These are phyloP conservation scores for Botrytis sinoallii DNA, from an alignment of 2,329 filamentous ascomycete species.

Conservation along the genomic window DNA sequence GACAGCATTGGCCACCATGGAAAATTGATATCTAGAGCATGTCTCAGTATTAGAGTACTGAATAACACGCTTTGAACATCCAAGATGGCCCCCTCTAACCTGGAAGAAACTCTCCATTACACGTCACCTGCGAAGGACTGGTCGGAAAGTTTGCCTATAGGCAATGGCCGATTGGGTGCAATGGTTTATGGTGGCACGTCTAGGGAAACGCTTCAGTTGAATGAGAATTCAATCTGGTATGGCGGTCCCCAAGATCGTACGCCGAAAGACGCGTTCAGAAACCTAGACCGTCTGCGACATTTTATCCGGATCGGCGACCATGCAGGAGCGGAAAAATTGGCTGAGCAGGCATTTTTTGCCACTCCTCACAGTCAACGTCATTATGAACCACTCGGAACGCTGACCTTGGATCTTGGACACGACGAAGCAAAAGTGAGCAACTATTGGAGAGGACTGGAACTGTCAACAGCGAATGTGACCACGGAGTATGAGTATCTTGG, in stretches of 20 bases:
- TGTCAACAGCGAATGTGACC: slow-evolving; percentile 38
- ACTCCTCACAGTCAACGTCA: slow-evolving; percentile 47
- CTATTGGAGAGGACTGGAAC: slow-evolving; percentile 37
- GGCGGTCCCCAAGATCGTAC: slow-evolving; percentile 45
- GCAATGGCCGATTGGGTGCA: slow-evolving; percentile 45
- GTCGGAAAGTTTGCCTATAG: slow-evolving; percentile 45
- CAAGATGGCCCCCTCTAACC: neutral
- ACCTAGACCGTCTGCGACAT: slow-evolving; percentile 42
- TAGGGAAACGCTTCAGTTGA: slow-evolving; percentile 46
- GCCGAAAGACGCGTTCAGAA: slow-evolving; percentile 40
- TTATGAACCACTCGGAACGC: slow-evolving; percentile 44
- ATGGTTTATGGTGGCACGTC: slow-evolving; percentile 47
- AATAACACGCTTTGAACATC: neutral
- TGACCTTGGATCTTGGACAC: slow-evolving; percentile 44
- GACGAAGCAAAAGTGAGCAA: slow-evolving; percentile 28
- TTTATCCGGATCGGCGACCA: slow-evolving; percentile 43
- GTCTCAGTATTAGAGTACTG: neutral
- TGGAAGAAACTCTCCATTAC: slow-evolving; percentile 32
- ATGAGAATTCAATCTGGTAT: slow-evolving; percentile 49
- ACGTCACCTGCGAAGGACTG: slow-evolving; percentile 36
- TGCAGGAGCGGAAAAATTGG: slow-evolving; percentile 43
- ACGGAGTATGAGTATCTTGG: slow-evolving; percentile 40
- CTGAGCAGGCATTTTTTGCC: slow-evolving; percentile 44
- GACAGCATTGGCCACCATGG: neutral
- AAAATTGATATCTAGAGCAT: neutral